A percentile compares a stretch with the other conserved stretches of the same genome.
phyloP scores from a whole-genome alignment of 2,329 filamentous ascomycete genomes.

The Pezicula rhizophila region DNA sequence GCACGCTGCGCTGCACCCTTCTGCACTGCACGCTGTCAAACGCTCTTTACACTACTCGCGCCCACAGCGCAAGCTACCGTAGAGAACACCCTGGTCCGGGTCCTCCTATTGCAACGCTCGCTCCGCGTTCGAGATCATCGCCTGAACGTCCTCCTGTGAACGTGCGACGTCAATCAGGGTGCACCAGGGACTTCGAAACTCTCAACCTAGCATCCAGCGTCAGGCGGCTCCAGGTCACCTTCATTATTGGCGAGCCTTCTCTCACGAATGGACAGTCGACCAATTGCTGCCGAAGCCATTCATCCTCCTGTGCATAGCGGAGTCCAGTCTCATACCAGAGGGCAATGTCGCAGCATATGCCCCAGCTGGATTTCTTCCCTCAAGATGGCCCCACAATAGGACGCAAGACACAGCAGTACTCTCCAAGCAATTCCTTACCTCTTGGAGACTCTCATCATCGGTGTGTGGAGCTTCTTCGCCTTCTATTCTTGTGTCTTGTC shows the following conservation, averaged over 20 bases:
- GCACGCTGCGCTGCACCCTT: too few relatives aligned
- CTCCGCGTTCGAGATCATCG: slow-evolving; percentile 19
- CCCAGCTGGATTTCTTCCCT: slow-evolving; percentile 19
- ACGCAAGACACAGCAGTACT: slow-evolving; percentile 15
- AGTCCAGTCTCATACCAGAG: slow-evolving; percentile 18
- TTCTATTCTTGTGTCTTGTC: background rate
- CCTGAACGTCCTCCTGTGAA: slow-evolving; percentile 17
- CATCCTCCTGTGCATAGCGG: slow-evolving; percentile 14
- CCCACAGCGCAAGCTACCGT: too few relatives aligned
- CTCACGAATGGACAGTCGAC: slow-evolving; percentile 4
- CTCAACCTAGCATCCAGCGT: slow-evolving; percentile 15
- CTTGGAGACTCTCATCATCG: slow-evolving; percentile 5
- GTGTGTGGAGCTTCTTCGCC: slow-evolving; percentile 6
- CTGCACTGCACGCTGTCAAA: too few relatives aligned
- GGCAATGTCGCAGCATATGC: slow-evolving; percentile 27
- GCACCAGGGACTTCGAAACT: slow-evolving; percentile 21
- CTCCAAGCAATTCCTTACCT: slow-evolving; percentile 17
- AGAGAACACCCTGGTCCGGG: too few relatives aligned
- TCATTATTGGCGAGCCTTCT: slow-evolving; percentile 9
- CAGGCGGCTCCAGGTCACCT: slow-evolving; percentile 13
- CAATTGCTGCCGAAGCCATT: slow-evolving; percentile 10
- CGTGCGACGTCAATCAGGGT: slow-evolving; percentile 26
- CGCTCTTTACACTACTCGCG: too few relatives aligned
- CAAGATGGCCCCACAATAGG: slow-evolving; percentile 24
- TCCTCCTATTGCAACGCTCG: slow-evolving; percentile 10